Conservation (phyloP, 2,329 filamentous ascomycete genomes). For the Clonostachys rosea region DNA sequence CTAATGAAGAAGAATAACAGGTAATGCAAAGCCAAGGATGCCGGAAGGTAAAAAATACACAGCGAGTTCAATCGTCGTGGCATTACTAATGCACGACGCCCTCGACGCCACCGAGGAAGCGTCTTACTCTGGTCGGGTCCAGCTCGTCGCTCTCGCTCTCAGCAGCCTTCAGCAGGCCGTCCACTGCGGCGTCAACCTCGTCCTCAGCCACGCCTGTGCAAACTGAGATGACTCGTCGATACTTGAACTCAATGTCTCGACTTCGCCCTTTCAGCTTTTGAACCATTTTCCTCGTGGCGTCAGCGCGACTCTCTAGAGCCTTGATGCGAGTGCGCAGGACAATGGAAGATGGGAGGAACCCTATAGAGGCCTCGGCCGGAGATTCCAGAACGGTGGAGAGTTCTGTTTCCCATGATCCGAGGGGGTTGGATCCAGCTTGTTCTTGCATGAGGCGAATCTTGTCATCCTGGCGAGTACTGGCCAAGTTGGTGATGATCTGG, state of each 20-base stretch:
- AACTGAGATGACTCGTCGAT: conserved; percentile 80
- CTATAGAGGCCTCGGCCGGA: conserved; percentile 26
- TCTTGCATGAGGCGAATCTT: conserved; percentile 42
- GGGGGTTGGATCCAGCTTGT: conserved; percentile 21
- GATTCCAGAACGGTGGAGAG: conserved; percentile 40
- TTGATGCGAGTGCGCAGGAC: conserved; percentile 64
- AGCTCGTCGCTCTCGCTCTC: conserved; percentile 79
- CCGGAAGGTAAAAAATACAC: no score
- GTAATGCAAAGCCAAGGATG: no score
- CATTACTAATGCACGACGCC: conserved; percentile 41
- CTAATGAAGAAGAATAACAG: no score
- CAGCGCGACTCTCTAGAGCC: conserved; percentile 67
- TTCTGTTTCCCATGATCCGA: conserved; percentile 49
- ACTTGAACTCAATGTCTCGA: conserved; percentile 80
- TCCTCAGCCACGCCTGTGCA: conserved; percentile 77
- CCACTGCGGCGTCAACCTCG: conserved; percentile 76
- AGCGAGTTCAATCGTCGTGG: no score
- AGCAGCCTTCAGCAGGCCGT: conserved; percentile 77
- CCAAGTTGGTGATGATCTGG: conserved; percentile 75
- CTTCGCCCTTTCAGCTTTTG: conserved; percentile 72
- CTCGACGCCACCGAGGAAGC: conserved; percentile 78
- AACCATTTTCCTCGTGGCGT: conserved; percentile 62
- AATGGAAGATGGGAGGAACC: conserved; percentile 51
- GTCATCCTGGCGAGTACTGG: conserved; percentile 63
- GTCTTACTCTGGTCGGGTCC: conserved; percentile 70